Percentiles rank a stretch among this genome's conserved stretches.
Evolutionary conservation across 441 rosid genomes (phyloP).

Genomic region (Metrosideros polymorpha): DNA sequence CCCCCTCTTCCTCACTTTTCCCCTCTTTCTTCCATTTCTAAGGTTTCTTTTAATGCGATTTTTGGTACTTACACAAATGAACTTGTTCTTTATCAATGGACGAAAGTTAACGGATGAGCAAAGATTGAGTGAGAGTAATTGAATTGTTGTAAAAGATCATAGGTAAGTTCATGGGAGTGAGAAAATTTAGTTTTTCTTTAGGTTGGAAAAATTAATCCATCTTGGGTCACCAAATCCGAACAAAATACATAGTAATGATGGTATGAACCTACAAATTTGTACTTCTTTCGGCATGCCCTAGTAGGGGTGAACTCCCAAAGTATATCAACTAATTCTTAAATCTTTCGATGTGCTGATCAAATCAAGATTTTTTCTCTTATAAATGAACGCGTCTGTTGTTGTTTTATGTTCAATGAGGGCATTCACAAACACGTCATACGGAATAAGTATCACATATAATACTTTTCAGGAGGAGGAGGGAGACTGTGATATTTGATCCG

Average conservation of each 20-base stretch:
- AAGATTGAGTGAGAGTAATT: neutral
- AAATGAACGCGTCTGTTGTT: fast-evolving
- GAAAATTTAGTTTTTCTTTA: neutral
- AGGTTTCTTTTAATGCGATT: neutral
- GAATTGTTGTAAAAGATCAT: neutral
- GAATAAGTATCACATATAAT: neutral
- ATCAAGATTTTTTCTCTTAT: neutral
- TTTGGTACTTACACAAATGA: neutral
- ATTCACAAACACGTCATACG: neutral
- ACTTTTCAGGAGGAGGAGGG: neutral
- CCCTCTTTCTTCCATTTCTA: neutral
- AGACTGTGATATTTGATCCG: neutral
- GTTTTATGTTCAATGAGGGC: neutral
- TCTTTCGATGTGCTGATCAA: fast-evolving
- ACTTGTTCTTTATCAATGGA: neutral
- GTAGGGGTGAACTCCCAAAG: neutral
- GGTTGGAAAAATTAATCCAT: neutral
- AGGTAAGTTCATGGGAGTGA: neutral
- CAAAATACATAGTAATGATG: neutral
- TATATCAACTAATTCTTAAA: neutral
- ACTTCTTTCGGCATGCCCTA: neutral
- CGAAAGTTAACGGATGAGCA: neutral
- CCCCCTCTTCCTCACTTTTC: fast-evolving
- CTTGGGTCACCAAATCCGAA: neutral
- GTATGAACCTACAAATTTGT: neutral